phyloP scores from a whole-genome alignment of 768 basidiomycete genomes.

The Kwoniella sp. region DNA sequence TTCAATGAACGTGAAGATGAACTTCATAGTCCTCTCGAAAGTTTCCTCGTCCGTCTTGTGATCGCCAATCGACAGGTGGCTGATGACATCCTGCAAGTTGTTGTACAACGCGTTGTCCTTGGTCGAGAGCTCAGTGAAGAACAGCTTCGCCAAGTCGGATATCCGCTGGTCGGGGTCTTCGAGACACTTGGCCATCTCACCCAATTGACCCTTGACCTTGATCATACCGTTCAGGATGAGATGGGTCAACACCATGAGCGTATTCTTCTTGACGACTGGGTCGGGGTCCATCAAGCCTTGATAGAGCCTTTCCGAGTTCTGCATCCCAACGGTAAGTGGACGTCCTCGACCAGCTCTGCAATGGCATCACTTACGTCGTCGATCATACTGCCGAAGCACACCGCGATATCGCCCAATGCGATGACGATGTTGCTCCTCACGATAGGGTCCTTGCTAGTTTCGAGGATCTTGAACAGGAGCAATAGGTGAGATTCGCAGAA shows the following conservation, averaged over 20 bases:
- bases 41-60: constrained; percentile 87
- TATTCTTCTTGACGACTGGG: constrained; percentile 95
- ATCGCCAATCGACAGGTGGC: constrained; percentile 82
- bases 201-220: constrained; percentile 97
- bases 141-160: constrained; percentile 90
- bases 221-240: constrained; percentile 98
- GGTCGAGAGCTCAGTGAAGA: constrained; percentile 91
- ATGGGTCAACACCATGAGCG: constrained; percentile 95
- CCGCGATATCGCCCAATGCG: constrained; percentile 92
- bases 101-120: constrained; percentile 99
- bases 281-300: constrained; percentile 83
- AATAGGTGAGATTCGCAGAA: constrained; percentile 89
- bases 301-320: constrained; percentile 72
- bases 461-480: constrained; percentile 87
- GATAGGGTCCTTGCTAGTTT: constrained; percentile 80
- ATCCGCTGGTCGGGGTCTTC: constrained; percentile 85
- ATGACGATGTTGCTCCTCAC: constrained; percentile 96
- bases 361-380: constrained; percentile 73
- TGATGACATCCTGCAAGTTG: constrained; percentile 96
- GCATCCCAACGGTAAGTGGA: neutral
- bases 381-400: constrained; percentile 94
- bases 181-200: constrained; percentile 99
- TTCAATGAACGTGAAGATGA: constrained; percentile 95
- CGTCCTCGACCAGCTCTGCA: neutral
- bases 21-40: constrained; percentile 88